Base-by-base conservation (phyloP, 768 basidiomycete genomes). In the Hortiboletus flavorubellus region DNA sequence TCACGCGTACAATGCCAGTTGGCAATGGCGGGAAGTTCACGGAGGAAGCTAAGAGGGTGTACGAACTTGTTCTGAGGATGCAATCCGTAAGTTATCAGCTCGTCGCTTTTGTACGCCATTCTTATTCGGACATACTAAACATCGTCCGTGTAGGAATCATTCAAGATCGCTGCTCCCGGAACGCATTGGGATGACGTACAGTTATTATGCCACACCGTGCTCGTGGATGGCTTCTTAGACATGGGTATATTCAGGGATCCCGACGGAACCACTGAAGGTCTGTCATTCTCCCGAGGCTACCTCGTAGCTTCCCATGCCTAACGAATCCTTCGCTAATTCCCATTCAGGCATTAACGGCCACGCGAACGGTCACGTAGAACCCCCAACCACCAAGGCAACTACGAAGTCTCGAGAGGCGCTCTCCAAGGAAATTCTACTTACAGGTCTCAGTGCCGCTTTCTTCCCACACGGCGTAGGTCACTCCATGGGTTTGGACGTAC, bases 401-500 rank as follows among this genome's bases (percentile, higher is more conserved):
- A 18, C 14, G 14, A 61, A 61, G 37, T 58, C 65, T 23, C 55
- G 53, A 33, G 59, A 63, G 35, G 40, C 39, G 8, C 63, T 68
- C 34, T 15, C 7, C 37, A 33, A 84, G 49, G 82, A 81, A 23
- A 85, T 98, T 53, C 76, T 97, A 8, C 80, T 80, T 16, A 86
- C 85, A 5, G 94, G 93, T 0, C 72, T 91, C 41, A 86, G 86
- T 58, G 74, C 85, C 2, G 91, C 92, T 0, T 98, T 98, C 78
- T 98, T 91, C 81, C 95, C 95, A 10, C 95, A 98, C 65, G 96
- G 95, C 3, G 75, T 89, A 38, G 93, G 93, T 1, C 95, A 98
- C 68, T 89, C 89, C 7, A 76, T 98, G 40, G 96, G 96, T 11
- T 76, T 97, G 71, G 96, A 98, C 67, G 94, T 98, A 2, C 96